These are phyloP conservation scores for Penicillium daleae DNA, from an alignment of 495 filamentous ascomycete genomes.

Conservation along the genomic window DNA sequence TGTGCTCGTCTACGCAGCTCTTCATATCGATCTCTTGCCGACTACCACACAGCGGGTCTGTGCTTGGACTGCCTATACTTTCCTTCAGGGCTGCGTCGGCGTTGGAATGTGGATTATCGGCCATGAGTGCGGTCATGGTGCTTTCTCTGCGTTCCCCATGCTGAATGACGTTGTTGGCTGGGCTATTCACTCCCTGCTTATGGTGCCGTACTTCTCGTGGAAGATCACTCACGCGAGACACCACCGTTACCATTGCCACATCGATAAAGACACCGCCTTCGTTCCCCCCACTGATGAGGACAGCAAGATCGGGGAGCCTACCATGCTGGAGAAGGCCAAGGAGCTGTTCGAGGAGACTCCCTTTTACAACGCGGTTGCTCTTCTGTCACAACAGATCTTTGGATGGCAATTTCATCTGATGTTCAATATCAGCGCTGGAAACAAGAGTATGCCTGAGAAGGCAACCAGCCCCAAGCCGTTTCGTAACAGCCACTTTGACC, in stretches of 20 bases:
- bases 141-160: constrained; percentile 63
- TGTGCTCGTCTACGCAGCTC: constrained; percentile 25
- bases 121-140: constrained; percentile 53
- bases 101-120: constrained; percentile 35
- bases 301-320: constrained; percentile 38
- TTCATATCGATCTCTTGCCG: constrained; percentile 31
- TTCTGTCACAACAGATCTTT: constrained; percentile 56
- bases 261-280: constrained; percentile 63
- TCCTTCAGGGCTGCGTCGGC: constrained; percentile 34
- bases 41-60: constrained; percentile 21
- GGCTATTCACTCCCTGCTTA: constrained; percentile 64
- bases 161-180: constrained; percentile 72
- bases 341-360: constrained; percentile 62
- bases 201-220: constrained; percentile 78
- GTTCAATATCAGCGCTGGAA: constrained; percentile 57
- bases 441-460: constrained; percentile 45
- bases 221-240: constrained; percentile 75
- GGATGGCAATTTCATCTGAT: constrained; percentile 62
- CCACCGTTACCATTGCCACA: constrained; percentile 66
- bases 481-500: constrained; percentile 62
- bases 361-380: constrained; percentile 49
- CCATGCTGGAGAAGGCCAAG: constrained; percentile 40
- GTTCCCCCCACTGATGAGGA: constrained; percentile 54
- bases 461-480: constrained; percentile 49
- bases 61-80: constrained; percentile 29